These are phyloP conservation scores for Ogataea nonfermentans DNA, from an alignment of 805 yeast genomes.

Conservation along the genomic window DNA sequence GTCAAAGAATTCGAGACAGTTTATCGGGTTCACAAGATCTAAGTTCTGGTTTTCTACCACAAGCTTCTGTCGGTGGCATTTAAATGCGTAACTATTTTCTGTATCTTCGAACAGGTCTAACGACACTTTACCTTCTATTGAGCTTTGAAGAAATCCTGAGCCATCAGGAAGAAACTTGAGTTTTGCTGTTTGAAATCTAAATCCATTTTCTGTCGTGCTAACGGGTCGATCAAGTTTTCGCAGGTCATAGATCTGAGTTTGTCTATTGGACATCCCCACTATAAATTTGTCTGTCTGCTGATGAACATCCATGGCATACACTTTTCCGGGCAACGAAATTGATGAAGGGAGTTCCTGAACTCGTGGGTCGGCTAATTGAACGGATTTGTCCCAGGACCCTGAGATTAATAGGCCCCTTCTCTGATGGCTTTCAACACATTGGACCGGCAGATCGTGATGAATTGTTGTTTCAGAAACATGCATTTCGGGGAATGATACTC, in stretches of 20 bases:
- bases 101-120: conserved; percentile 55
- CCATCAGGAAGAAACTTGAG: conserved; percentile 54
- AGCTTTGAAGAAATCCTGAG: conserved; percentile 62
- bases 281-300: conserved; percentile 36
- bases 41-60: conserved; percentile 18
- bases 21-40: conserved; percentile 28
- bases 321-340: conserved; percentile 43
- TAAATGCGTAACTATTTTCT: conserved; percentile 65
- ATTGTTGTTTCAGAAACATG: conserved; percentile 1
- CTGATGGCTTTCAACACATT: conserved; percentile 31
- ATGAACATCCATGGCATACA: conserved; percentile 58
- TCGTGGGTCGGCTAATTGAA: conserved; percentile 48
- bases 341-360: conserved; percentile 20
- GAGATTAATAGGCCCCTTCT: conserved; percentile 40
- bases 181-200: conserved; percentile 58
- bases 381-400: conserved; percentile 61
- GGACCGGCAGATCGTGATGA: conserved; percentile 42
- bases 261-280: conserved; percentile 52
- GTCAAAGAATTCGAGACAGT: conserved; percentile 20
- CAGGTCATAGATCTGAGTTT: conserved; percentile 54
- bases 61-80: conserved; percentile 61
- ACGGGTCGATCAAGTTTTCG: conserved; percentile 15
- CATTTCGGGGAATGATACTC: conserved; percentile 30
- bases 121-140: conserved; percentile 78
- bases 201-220: conserved; percentile 15